These are phyloP conservation scores for Lasiodiplodia citricola DNA, from an alignment of 2,329 filamentous ascomycete genomes.

Conservation along the genomic window DNA sequence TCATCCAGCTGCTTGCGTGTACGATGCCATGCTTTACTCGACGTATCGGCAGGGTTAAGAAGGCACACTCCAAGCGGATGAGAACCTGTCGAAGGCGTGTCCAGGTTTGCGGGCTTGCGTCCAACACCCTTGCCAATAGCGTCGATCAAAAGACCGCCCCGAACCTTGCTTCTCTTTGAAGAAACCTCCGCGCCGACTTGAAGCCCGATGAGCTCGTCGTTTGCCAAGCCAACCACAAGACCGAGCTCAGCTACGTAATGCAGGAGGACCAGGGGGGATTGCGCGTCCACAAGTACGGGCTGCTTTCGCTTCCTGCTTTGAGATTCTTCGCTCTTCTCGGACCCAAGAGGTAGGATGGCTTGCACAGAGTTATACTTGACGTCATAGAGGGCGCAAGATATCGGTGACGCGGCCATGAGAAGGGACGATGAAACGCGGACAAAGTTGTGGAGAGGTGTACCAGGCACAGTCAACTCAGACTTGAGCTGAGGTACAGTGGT, in stretches of 20 bases:
- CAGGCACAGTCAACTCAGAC: conserved; percentile 56
- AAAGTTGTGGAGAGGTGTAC: conserved; percentile 64
- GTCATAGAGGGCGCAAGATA: conserved; percentile 65
- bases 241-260: conserved; percentile 70
- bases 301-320: conserved; percentile 47
- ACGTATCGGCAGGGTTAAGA: conserved; percentile 16
- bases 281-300: conserved; percentile 49
- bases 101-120: conserved; percentile 9
- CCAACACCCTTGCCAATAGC: conserved; percentile 70
- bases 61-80: conserved; percentile 23
- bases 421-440: conserved; percentile 70
- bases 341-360: conserved; percentile 45
- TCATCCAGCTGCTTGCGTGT: conserved; percentile 45
- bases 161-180: conserved; percentile 44
- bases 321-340: conserved; percentile 28
- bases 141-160: conserved; percentile 69
- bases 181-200: conserved; percentile 52
- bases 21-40: conserved; percentile 31
- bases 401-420: conserved; percentile 64
- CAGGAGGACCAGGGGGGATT: conserved; percentile 41
- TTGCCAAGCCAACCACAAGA: conserved; percentile 68
- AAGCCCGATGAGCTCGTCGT: conserved; percentile 68
- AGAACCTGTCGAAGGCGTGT: neutral
- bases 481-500: conserved; percentile 66
- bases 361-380: conserved; percentile 66